Evolutionary conservation across 306 rosid genomes (phyloP).

Genomic region (Quercus engelmannii): DNA sequence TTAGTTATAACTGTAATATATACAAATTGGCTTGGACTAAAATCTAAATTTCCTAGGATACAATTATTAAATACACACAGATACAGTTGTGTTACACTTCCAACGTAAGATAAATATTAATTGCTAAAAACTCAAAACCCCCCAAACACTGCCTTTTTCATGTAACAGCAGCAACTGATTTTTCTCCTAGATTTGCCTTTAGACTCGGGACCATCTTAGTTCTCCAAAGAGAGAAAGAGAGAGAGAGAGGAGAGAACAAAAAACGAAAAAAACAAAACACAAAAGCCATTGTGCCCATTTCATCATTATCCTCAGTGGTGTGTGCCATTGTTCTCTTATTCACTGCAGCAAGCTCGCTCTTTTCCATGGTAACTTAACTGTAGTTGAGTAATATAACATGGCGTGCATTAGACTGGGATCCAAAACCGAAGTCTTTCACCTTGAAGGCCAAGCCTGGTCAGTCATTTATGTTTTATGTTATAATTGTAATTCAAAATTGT

Average conservation of each 20-base stretch:
- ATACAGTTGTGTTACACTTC: background rate
- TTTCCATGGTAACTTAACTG: slow-evolving; percentile 13
- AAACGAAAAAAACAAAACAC: background rate
- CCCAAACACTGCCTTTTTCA: slow-evolving; percentile 37
- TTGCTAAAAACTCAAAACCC: background rate
- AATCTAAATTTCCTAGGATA: no score
- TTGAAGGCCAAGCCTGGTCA: slow-evolving; percentile 65
- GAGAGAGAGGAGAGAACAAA: slow-evolving; percentile 9
- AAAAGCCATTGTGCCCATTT: slow-evolving; percentile 7
- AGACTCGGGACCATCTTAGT: slow-evolving; percentile 53
- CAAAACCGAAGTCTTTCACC: slow-evolving; percentile 66
- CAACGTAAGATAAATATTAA: background rate
- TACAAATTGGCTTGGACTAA: no score
- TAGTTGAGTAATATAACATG: slow-evolving; percentile 31
- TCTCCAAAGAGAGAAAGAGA: background rate
- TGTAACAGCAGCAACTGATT: slow-evolving; percentile 54
- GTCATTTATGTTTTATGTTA: background rate
- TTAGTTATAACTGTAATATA: no score
- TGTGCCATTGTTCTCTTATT: background rate
- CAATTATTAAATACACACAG: background rate
- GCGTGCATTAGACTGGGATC: slow-evolving; percentile 79
- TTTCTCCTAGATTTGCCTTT: slow-evolving; percentile 56
- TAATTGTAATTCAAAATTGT: background rate
- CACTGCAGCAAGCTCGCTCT: background rate
- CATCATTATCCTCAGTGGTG: slow-evolving; percentile 4